phyloP scores from a whole-genome alignment of 352 stramenopile genomes.

The Globisporangium radiosum region DNA sequence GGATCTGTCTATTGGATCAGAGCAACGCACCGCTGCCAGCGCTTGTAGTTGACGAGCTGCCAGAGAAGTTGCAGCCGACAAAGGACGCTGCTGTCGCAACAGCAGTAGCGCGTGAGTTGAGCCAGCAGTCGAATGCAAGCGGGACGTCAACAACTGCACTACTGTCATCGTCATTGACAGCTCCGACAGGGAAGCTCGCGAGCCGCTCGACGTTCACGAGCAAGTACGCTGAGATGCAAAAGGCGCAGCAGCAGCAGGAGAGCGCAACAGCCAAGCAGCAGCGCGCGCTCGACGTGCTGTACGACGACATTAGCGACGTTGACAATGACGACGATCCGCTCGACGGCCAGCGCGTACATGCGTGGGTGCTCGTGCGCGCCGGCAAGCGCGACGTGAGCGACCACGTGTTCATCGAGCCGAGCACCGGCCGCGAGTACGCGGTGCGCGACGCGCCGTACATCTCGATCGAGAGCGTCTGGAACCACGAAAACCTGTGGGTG shows the following conservation, averaged over 20 bases:
- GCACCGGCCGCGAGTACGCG: constrained; percentile 85
- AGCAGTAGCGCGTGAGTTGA: not conserved
- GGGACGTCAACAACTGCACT: not conserved
- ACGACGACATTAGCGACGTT: constrained; percentile 60
- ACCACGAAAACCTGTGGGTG: constrained; percentile 94
- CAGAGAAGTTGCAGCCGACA: constrained; percentile 24
- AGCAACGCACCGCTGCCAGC: constrained; percentile 64
- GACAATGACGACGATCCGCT: constrained; percentile 70
- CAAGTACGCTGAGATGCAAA: constrained; percentile 52
- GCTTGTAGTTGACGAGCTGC: constrained; percentile 42
- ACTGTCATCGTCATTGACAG: not conserved
- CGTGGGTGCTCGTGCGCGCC: constrained; percentile 90
- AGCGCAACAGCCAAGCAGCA: constrained; percentile 15
- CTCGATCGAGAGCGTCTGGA: constrained; percentile 88
- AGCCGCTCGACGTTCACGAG: constrained; percentile 60
- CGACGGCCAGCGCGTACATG: constrained; percentile 73
- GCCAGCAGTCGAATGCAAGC: not conserved
- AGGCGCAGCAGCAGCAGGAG: constrained; percentile 41
- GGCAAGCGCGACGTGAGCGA: constrained; percentile 85
- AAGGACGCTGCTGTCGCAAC: not conserved
- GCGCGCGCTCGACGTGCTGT: constrained; percentile 31
- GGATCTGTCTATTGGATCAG: constrained; percentile 90
- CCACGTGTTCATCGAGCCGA: constrained; percentile 90
- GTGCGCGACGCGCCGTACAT: constrained; percentile 79
- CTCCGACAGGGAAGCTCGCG: constrained; percentile 28